Percentiles rank a stretch among this genome's conserved stretches.
These are phyloP conservation scores for Drechslera avenae DNA, from an alignment of 2,329 filamentous ascomycete species.

Conservation along the genomic window DNA sequence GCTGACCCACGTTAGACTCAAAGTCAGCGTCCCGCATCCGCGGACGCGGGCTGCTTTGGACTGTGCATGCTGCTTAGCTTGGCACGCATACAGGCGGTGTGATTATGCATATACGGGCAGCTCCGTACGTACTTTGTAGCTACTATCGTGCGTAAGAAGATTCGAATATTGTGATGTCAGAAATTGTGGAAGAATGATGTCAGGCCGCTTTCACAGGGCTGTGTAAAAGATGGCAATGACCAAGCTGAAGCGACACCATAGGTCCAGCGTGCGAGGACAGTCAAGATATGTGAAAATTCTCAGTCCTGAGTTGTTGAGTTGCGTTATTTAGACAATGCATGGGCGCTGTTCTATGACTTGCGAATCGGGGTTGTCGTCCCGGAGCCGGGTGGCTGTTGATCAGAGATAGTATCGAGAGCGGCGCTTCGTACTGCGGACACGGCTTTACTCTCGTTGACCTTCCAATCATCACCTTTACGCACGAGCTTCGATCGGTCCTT, in stretches of 20 bases:
- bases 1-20: slow-evolving; percentile 13
- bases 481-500: slow-evolving; percentile 44
- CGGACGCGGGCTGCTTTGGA: slow-evolving; percentile 22
- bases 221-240: background rate
- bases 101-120: slow-evolving; percentile 33
- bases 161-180: background rate
- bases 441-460: slow-evolving; percentile 51
- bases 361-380: slow-evolving; percentile 14
- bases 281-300: too few relatives aligned
- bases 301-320: background rate
- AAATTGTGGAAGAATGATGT: background rate
- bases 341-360: slow-evolving; percentile 1
- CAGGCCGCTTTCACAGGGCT: background rate
- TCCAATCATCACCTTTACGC: slow-evolving; percentile 50
- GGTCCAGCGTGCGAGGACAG: too few relatives aligned
- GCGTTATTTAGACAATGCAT: slow-evolving; percentile 5
- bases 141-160: background rate
- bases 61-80: slow-evolving; percentile 10
- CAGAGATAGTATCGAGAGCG: slow-evolving; percentile 33
- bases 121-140: slow-evolving; percentile 11
- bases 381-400: slow-evolving; percentile 15
- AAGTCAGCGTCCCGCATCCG: slow-evolving; percentile 27
- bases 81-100: slow-evolving; percentile 34
- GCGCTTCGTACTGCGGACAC: slow-evolving; percentile 47
- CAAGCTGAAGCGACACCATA: too few relatives aligned